Conservation (phyloP, 2,329 filamentous ascomycete genomes). For the Penicillium sclerotigenum region DNA sequence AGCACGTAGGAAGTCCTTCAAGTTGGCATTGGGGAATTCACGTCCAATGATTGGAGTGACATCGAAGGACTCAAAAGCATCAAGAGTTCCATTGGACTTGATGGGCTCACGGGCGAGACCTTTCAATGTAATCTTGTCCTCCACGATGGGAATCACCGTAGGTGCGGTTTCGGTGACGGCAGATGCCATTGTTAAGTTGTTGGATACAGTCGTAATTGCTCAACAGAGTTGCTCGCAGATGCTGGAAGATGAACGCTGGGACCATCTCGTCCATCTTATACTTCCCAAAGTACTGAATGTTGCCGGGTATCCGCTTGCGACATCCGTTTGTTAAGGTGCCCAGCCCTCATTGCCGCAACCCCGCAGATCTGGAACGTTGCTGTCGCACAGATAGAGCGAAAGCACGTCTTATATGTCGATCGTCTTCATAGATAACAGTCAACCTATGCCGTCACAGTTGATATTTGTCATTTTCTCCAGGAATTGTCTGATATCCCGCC, state of each 20-base stretch:
- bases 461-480: conserved; percentile 8
- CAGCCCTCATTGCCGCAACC: not conserved
- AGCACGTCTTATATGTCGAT: conserved; percentile 2
- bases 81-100: conserved; percentile 40
- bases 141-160: conserved; percentile 15
- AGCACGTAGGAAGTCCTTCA: conserved; percentile 49
- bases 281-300: no score
- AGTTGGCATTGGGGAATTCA: conserved; percentile 45
- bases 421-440: not conserved
- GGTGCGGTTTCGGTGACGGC: conserved; percentile 19
- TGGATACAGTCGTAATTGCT: not conserved
- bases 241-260: not conserved
- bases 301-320: conserved; percentile 4
- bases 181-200: conserved; percentile 18
- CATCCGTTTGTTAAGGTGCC: not conserved
- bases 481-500: conserved; percentile 15
- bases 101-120: conserved; percentile 31
- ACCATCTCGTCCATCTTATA: not conserved
- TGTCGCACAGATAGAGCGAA: conserved; percentile 2
- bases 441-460: not conserved
- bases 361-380: not conserved
- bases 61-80: conserved; percentile 48
- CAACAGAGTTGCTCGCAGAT: not conserved
- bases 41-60: conserved; percentile 52
- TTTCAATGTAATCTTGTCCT: conserved; percentile 15